phyloP scores from a whole-genome alignment of 352 stramenopile species.

The Phytophthora ramorum region DNA sequence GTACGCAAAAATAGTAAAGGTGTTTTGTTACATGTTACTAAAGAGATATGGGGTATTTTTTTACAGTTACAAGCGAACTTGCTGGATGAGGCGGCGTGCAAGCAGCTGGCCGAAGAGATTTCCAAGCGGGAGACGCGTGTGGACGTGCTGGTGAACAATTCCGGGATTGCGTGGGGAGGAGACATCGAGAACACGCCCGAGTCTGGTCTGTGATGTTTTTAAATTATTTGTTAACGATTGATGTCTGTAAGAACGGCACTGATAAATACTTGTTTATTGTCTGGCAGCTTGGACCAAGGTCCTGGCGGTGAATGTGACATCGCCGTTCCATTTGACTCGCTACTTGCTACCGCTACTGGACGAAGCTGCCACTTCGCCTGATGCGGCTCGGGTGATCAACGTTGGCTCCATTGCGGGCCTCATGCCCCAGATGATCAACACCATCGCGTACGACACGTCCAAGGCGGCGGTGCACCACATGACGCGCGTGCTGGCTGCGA shows the following conservation, averaged over 20 bases:
- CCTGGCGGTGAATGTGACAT: slow-evolving; percentile 94
- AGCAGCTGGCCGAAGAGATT: slow-evolving; percentile 71
- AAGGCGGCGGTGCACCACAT: slow-evolving; percentile 95
- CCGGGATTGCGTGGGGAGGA: slow-evolving; percentile 61
- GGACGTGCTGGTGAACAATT: slow-evolving; percentile 97
- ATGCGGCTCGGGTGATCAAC: slow-evolving; percentile 71
- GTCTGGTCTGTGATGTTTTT: slow-evolving; percentile 13
- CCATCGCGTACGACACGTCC: slow-evolving; percentile 92
- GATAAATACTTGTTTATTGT: too few species aligned
- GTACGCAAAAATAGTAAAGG: slow-evolving; percentile 18
- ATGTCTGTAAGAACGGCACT: too few species aligned
- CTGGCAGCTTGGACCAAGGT: slow-evolving; percentile 89
- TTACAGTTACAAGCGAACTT: slow-evolving; percentile 46
- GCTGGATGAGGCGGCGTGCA: slow-evolving; percentile 43
- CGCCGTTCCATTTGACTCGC: slow-evolving; percentile 92
- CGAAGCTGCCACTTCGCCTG: slow-evolving; percentile 44
- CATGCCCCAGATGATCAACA: slow-evolving; percentile 82
- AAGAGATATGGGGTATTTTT: too few species aligned
- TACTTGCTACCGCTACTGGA: slow-evolving; percentile 91
- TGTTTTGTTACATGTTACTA: too few species aligned
- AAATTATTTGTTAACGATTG: too few species aligned
- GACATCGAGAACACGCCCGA: slow-evolving; percentile 42
- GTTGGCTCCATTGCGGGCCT: slow-evolving; percentile 76
- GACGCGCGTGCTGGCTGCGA: slow-evolving; percentile 88
- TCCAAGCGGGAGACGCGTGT: slow-evolving; percentile 76